These are phyloP conservation scores for Paulownia fortunei DNA, from an alignment of 257 asterid genomes.

Conservation along the genomic window DNA sequence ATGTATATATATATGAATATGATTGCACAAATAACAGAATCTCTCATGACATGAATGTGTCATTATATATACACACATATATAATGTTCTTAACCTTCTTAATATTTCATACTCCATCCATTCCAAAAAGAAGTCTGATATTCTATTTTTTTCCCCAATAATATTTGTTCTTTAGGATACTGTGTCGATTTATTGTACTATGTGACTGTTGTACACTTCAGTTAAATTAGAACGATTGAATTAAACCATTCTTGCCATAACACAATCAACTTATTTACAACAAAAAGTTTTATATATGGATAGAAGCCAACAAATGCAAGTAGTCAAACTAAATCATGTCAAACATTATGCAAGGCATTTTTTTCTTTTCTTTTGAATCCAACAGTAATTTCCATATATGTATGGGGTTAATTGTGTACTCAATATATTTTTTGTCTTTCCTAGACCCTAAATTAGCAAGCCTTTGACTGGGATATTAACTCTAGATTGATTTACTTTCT, in stretches of 20 bases:
- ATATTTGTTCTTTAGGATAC: not conserved
- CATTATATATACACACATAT: too few species aligned
- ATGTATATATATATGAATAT: not conserved
- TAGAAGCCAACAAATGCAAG: not conserved
- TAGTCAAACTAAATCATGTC: not conserved
- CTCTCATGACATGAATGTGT: not conserved
- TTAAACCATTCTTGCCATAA: not conserved
- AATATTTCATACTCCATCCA: not conserved
- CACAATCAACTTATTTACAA: not conserved
- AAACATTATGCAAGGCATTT: not conserved
- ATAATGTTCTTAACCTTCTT: not conserved
- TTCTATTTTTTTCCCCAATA: not conserved
- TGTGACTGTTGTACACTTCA: not conserved
- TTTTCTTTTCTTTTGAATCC: not conserved
- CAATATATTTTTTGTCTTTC: not conserved
- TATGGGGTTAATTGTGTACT: not conserved
- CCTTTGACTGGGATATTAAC: not conserved
- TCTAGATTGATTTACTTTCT: conserved; percentile 4
- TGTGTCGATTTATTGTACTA: not conserved
- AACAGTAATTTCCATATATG: not conserved
- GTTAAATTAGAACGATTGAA: not conserved
- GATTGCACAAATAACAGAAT: not conserved
- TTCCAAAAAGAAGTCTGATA: not conserved
- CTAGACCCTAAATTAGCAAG: not conserved
- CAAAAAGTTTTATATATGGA: not conserved